Evolutionary conservation across 805 yeast genomes (phyloP).

Genomic region (Saccharomycopsis sp.): DNA sequence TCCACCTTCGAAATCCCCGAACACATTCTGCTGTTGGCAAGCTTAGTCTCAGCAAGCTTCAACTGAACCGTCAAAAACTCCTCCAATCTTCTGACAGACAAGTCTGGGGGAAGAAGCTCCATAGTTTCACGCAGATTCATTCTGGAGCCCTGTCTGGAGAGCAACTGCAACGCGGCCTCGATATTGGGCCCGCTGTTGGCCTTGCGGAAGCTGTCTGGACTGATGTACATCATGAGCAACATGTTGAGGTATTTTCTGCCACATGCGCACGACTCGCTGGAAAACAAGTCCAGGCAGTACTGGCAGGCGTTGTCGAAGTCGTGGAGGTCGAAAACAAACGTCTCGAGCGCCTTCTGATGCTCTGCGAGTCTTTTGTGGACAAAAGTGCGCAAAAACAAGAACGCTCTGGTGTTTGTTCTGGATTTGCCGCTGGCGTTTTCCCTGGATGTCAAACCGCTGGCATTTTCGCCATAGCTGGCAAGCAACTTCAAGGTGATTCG

Average conservation of each 20-base stretch:
- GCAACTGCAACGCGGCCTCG: conserved; percentile 29
- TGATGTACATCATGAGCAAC: conserved; percentile 37
- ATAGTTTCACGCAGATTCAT: conserved; percentile 29
- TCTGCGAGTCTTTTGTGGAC: conserved; percentile 53
- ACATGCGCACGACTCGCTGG: conserved; percentile 26
- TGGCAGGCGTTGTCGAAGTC: conserved; percentile 52
- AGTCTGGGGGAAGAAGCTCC: conserved; percentile 6
- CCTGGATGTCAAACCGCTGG: no score
- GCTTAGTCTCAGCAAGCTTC: conserved; percentile 24
- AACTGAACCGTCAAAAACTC: conserved; percentile 27
- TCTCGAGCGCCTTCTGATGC: conserved; percentile 56
- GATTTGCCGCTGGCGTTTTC: no score
- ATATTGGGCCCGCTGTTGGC: conserved; percentile 12
- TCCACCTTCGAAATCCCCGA: conserved; percentile 35
- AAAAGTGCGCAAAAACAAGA: conserved; percentile 43
- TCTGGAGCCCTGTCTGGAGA: conserved; percentile 33
- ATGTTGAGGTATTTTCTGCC: conserved; percentile 45
- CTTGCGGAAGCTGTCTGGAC: conserved; percentile 17
- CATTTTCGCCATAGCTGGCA: conserved; percentile 6
- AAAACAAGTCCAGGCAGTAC: conserved; percentile 49
- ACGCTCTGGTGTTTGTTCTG: conserved; percentile 1
- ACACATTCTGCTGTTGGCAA: conserved; percentile 27
- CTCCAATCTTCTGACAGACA: conserved; percentile 20
- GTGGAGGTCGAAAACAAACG: conserved; percentile 49
- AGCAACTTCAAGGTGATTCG: conserved; percentile 28